Base-by-base conservation (phyloP, 805 yeast genomes). In the Ogataea siamensis region DNA sequence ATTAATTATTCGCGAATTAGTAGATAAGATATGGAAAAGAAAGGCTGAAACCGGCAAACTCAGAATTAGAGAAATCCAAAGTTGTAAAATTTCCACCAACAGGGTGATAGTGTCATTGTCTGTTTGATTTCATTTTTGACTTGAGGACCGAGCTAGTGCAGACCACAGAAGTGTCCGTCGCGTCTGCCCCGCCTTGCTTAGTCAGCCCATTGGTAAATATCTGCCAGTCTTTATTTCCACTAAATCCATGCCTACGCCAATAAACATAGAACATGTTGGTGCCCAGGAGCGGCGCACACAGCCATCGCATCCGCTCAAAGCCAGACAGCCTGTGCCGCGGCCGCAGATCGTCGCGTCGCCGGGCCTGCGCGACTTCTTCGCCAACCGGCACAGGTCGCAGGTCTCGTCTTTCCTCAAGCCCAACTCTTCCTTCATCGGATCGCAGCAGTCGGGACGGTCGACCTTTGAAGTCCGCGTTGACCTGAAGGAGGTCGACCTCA, bases 381-480 rank as follows among this genome's bases (percentile, higher is more conserved):
- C 45, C 7, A 30, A 26, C 11, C 26, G 37, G 8, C 43, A 43
- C 38, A 43, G 29, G 24, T 22, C 37, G 14, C 39, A 35, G 21
- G 42, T 43, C 2, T 55, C 70, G 9, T 66, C 74, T 36, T 75
- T 73, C 38, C 62, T 85, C 13, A 72, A 74, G 39, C 81, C 88
- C 3, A 80, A 83, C 31, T 68, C 85, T 17, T 62, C 54, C 24
- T 85, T 80, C 48, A 55, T 67, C 7, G 94, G 94, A 2, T 72
- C 78, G 15, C 94, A 85, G 53, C 83, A 78, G 52, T 76, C 86
- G 8, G 87, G 84, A 0, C 63, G 73, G 42, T 70, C 77, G 3
- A 72, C 76, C 4, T 83, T 80, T 57, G 81, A 78, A 46, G 87
- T 85, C 13, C 64, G 71, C 28, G 87, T 84, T 14, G 86, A 80